Evolutionary conservation across 768 basidiomycete species (phyloP), one percentile per base, ranked within the genome.

Genomic region (Lactarius quietus): DNA sequence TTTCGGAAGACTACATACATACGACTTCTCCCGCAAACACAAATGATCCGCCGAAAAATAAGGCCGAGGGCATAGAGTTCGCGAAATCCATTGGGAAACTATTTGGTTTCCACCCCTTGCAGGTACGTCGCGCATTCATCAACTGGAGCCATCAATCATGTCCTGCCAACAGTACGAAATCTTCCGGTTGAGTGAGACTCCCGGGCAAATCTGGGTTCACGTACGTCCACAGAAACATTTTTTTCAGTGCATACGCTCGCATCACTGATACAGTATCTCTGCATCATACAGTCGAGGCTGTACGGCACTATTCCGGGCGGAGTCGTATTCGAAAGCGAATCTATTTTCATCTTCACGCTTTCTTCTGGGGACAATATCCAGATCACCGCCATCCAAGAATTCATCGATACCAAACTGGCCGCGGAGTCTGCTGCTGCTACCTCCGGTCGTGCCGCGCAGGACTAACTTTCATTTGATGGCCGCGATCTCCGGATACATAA

Each of bases 401-500:
- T 58, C 28, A 38, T 66, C 33, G 65, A 66, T 48, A 62, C 60
- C 38, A 66, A 66, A 48, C 8, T n/a, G 55, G 23, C 56, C 7
- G 55, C 59, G 5, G 57, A 52, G 2, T 3, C 20, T 38, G 29
- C 17, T 6, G 38, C 35, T 14, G 76, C 83, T 81, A 82, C 62
- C 4, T 41, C 62, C 3, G 26, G 28, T 20, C 28, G 35, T 41
- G 57, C 45, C 31, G 12, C 29, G 55, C 36, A 5, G 3, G 1
- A 3, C n/a, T 52, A 31, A 29, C 48, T 26, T 51, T 23, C 39
- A n/a, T 15, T 15, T 48, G 6, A 26, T 51, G 26, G 23, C 14
- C 10, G 48, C 23, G 48, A 23, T 12, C 23, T 26, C 6, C 14
- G 48, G 14, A 48, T 26, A 23, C 45, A 14, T 48, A 20, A 41